Evolutionary conservation across 2,329 filamentous ascomycete genomes (phyloP).

Genomic region (Akanthomyces dipterigenus): DNA sequence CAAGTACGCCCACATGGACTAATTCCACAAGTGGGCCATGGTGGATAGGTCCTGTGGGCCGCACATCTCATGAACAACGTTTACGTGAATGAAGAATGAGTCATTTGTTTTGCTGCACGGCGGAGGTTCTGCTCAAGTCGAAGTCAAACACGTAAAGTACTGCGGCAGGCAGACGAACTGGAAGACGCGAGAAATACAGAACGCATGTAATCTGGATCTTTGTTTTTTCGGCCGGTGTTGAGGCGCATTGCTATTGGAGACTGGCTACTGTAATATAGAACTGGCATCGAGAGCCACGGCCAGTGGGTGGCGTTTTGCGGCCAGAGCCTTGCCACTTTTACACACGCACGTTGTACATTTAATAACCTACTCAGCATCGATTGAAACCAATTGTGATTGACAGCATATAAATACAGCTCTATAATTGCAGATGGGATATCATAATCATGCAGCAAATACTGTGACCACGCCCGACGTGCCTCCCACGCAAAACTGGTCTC

Average conservation of each 20-base stretch:
- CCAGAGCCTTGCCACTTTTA: not conserved
- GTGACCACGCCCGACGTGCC: slow-evolving; percentile 61
- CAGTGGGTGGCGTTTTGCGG: not conserved
- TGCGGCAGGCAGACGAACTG: not conserved
- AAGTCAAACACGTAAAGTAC: not conserved
- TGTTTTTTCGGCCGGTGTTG: slow-evolving; percentile 7
- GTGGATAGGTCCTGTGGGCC: not conserved
- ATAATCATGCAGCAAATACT: slow-evolving; percentile 41
- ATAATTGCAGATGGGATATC: slow-evolving; percentile 12
- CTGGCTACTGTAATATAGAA: not conserved
- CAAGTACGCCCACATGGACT: slow-evolving; percentile 83
- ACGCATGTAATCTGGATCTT: slow-evolving; percentile 2
- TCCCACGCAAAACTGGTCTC: slow-evolving; percentile 58
- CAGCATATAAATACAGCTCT: not conserved
- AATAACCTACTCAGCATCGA: slow-evolving; percentile 12
- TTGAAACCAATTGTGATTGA: not conserved
- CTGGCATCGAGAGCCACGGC: not conserved
- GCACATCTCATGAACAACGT: not conserved
- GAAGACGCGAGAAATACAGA: not conserved
- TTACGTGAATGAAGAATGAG: not conserved
- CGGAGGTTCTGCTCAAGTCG: not conserved
- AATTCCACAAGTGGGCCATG: slow-evolving; percentile 11
- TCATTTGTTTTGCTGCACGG: not conserved
- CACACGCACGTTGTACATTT: slow-evolving; percentile 15
- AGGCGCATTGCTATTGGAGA: slow-evolving; percentile 9